A percentile compares a stretch with the other conserved stretches of the same genome.
Conservation (phyloP, 2,329 filamentous ascomycete species). For the Chaetothyriales sp. region DNA sequence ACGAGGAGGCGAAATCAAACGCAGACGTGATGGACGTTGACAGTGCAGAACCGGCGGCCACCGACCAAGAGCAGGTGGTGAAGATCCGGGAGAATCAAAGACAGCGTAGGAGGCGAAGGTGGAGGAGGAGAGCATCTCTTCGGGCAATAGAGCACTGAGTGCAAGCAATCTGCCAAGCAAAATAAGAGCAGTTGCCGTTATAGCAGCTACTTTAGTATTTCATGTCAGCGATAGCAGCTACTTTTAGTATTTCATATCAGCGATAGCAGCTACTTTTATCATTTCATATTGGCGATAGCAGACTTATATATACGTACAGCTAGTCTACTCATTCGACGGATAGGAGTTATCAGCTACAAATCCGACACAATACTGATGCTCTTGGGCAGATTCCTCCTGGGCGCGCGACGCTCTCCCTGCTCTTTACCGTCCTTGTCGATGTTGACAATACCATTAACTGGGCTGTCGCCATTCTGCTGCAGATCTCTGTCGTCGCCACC, state of each 20-base stretch:
- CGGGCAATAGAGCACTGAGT: no score
- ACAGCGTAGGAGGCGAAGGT: neutral
- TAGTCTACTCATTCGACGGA: no score
- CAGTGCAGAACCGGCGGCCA: constrained; percentile 1
- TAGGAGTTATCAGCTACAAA: neutral
- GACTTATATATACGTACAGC: no score
- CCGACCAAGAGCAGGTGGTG: neutral
- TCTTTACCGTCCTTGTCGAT: neutral
- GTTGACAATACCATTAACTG: neutral
- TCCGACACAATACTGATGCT: constrained; percentile 14
- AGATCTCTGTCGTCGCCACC: constrained; percentile 2
- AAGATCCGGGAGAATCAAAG: neutral
- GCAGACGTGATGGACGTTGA: constrained; percentile 5
- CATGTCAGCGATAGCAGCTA: no score
- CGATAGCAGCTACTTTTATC: no score
- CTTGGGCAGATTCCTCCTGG: constrained; percentile 8
- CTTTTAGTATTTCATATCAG: no score
- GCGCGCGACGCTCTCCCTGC: constrained; percentile 4
- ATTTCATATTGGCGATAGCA: no score
- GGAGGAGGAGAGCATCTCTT: neutral
- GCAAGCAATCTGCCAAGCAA: no score
- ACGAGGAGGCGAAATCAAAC: neutral
- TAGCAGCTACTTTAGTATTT: no score
- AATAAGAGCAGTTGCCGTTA: no score
- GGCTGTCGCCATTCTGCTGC: neutral